phyloP scores from a whole-genome alignment of 164 flowering plant species.

The Paratinospora sagittata region DNA sequence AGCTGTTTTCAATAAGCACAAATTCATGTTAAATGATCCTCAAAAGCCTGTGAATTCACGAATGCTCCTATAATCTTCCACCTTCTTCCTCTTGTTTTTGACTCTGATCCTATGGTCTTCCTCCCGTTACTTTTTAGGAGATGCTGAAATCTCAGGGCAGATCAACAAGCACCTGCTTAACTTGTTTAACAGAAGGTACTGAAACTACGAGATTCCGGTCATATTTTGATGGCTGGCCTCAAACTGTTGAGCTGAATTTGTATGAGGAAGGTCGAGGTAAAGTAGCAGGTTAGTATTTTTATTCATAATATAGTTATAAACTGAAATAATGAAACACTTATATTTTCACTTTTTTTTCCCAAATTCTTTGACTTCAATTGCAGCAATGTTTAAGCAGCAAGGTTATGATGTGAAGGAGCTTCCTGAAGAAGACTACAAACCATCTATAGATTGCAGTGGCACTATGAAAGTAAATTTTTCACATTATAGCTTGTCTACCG shows the following conservation, averaged over 20 bases:
- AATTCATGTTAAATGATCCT: background rate
- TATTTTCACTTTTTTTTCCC: background rate
- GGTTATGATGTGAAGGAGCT: constrained; percentile 68
- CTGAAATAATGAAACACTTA: background rate
- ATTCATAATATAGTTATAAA: background rate
- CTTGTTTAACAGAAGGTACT: constrained; percentile 52
- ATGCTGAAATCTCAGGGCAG: constrained; percentile 46
- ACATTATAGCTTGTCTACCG: background rate
- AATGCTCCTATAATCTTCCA: background rate
- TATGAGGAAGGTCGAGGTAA: constrained; percentile 73
- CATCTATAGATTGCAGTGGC: constrained; percentile 44
- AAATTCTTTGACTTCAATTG: constrained; percentile 3
- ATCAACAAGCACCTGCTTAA: constrained; percentile 35
- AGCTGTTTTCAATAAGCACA: background rate
- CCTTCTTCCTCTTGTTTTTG: background rate
- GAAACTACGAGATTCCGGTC: constrained; percentile 54
- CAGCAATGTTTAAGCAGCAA: constrained; percentile 68
- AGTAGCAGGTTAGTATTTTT: constrained; percentile 61
- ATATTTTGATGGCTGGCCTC: constrained; percentile 56
- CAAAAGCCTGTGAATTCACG: background rate
- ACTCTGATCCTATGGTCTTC: constrained; percentile 8
- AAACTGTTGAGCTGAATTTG: constrained; percentile 29
- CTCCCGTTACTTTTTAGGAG: constrained; percentile 33
- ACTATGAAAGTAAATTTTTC: constrained; percentile 34
- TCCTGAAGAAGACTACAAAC: constrained; percentile 42